Conservation (phyloP, 2,329 filamentous ascomycete species). For the Pyrenochaeta sp. region DNA sequence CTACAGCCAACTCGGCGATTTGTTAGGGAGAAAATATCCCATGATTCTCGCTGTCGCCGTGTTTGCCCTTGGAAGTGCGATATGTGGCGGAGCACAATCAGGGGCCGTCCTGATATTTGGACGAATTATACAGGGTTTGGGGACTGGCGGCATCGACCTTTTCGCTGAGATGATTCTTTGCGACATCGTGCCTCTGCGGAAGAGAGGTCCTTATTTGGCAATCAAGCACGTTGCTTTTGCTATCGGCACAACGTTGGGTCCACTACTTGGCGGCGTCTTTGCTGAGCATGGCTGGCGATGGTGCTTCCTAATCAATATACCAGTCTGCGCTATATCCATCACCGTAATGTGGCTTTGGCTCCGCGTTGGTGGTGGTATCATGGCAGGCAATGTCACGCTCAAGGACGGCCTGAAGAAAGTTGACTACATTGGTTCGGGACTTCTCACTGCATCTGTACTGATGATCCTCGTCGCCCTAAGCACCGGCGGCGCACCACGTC, state of each 20-base stretch:
- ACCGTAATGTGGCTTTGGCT: constrained; percentile 45
- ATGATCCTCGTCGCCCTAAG: constrained; percentile 56
- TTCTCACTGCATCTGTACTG: constrained; percentile 53
- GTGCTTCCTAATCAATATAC: constrained; percentile 55
- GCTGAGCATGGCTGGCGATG: constrained; percentile 54
- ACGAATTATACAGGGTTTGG: constrained; percentile 64
- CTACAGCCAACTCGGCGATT: constrained; percentile 60
- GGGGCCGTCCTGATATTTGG: constrained; percentile 62
- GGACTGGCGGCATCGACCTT: constrained; percentile 57
- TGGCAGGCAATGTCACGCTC: constrained; percentile 17
- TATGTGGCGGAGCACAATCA: constrained; percentile 59
- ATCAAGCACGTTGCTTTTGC: constrained; percentile 39
- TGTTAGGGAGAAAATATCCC: constrained; percentile 61
- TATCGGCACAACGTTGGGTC: constrained; percentile 38
- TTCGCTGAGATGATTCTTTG: constrained; percentile 60
- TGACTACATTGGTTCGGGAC: constrained; percentile 56
- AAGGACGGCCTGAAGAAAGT: constrained; percentile 30
- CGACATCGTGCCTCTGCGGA: constrained; percentile 59
- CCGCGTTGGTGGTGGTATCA: constrained; percentile 25
- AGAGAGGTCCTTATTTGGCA: constrained; percentile 54
- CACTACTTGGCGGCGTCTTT: constrained; percentile 44
- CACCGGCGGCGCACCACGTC: constrained; percentile 54
- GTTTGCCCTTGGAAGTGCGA: constrained; percentile 62
- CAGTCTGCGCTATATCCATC: constrained; percentile 39
- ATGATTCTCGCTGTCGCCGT: constrained; percentile 52